Evolutionary conservation across 2,329 filamentous ascomycete genomes (phyloP).

Genomic region (Fonsecaea multimorphosa): DNA sequence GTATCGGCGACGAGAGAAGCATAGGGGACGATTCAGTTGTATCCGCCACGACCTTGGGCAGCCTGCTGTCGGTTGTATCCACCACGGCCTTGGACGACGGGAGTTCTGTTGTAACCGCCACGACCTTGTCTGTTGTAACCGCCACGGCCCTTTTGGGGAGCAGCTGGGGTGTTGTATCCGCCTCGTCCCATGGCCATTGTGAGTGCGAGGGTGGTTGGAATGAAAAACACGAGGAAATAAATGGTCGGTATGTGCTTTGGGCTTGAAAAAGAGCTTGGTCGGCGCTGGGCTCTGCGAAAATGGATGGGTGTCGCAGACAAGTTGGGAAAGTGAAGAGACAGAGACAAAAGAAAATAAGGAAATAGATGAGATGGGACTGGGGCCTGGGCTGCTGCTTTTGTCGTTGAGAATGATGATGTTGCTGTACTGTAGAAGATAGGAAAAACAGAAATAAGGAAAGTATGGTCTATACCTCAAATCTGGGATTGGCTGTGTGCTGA

Average conservation of each 20-base stretch:
- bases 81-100: constrained; percentile 23
- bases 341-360: constrained; percentile 28
- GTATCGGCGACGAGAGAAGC: constrained; percentile 16
- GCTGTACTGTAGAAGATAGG: constrained; percentile 15
- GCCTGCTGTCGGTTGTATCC: constrained; percentile 40
- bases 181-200: constrained; percentile 41
- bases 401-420: constrained; percentile 1
- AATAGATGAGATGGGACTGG: constrained; percentile 20
- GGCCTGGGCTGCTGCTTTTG: constrained; percentile 9
- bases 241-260: constrained; percentile 20
- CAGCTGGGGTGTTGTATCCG: constrained; percentile 42
- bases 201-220: constrained; percentile 25
- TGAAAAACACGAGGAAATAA: constrained; percentile 27
- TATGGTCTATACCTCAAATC: constrained; percentile 27
- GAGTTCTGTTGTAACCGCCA: constrained; percentile 32
- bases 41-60: constrained; percentile 44
- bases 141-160: constrained; percentile 45
- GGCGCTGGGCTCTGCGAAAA: constrained; percentile 25
- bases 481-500: constrained; percentile 8
- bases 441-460: constrained; percentile 31
- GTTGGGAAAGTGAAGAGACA: constrained; percentile 15
- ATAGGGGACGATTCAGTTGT: constrained; percentile 41
- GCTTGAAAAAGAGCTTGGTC: constrained; percentile 5
- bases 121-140: constrained; percentile 45
- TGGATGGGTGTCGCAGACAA: constrained; percentile 33